phyloP scores from a whole-genome alignment of 2,329 filamentous ascomycete species.

The Diaporthe caulivora region DNA sequence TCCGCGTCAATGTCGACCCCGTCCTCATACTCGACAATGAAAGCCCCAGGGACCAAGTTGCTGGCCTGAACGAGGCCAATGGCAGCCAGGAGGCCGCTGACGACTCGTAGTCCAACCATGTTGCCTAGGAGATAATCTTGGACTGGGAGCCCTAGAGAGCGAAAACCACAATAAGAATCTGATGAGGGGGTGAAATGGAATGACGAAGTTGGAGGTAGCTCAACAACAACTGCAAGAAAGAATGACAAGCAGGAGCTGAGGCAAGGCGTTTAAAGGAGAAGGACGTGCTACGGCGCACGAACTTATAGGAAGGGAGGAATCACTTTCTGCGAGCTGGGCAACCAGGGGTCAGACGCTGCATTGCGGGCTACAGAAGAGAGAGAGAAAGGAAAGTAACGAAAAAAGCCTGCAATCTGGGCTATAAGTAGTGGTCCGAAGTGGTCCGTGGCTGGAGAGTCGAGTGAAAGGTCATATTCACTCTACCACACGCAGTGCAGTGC shows the following conservation, averaged over 20 bases:
- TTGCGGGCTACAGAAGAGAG: not conserved
- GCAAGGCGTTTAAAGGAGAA: not conserved
- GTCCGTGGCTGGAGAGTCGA: not conserved
- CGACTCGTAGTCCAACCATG: constrained; percentile 5
- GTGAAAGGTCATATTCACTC: not conserved
- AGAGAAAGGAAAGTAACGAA: not conserved
- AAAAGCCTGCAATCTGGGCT: not conserved
- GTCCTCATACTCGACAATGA: constrained; percentile 67
- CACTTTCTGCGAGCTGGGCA: not conserved
- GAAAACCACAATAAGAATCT: not conserved
- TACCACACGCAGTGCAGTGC: not conserved
- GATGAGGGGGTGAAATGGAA: not conserved
- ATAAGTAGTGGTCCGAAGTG: not conserved
- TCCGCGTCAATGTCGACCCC: constrained; percentile 58
- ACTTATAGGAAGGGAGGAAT: constrained; percentile 19
- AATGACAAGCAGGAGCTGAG: constrained; percentile 11
- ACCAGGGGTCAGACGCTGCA: not conserved
- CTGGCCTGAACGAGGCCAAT: constrained; percentile 35
- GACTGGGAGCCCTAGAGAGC: not conserved
- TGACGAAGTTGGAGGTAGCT: not conserved
- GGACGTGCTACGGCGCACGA: not conserved
- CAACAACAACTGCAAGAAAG: constrained; percentile 16
- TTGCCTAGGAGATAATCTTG: not conserved
- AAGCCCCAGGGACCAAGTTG: constrained; percentile 58
- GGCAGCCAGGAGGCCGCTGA: constrained; percentile 28